A percentile compares a stretch with the other conserved stretches of the same genome.
phyloP scores from a whole-genome alignment of 768 basidiomycete species.

The Rossbeevera mucosa region DNA sequence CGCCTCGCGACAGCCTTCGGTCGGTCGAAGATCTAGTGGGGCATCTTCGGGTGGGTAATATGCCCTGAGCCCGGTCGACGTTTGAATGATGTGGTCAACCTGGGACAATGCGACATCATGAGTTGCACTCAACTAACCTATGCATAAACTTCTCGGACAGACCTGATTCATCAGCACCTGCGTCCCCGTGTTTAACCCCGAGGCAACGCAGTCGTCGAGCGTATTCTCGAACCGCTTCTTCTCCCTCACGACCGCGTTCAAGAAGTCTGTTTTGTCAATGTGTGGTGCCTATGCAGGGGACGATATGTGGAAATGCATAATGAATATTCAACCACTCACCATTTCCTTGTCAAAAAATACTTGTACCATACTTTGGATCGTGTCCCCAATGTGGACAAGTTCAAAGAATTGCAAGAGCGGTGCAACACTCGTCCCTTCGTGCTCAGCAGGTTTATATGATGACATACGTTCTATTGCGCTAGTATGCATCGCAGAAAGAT shows the following conservation, averaged over 20 bases:
- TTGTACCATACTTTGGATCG: constrained; percentile 95
- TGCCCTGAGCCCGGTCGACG: constrained; percentile 75
- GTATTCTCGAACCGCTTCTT: constrained; percentile 95
- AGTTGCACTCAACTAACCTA: not conserved
- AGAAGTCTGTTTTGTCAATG: constrained; percentile 90
- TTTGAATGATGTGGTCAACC: constrained; percentile 92
- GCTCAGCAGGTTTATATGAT: constrained; percentile 85
- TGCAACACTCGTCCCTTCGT: constrained; percentile 78
- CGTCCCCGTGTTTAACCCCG: constrained; percentile 90
- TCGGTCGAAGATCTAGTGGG: constrained; percentile 78
- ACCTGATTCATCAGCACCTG: constrained; percentile 95
- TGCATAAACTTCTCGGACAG: not conserved
- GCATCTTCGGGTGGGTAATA: constrained; percentile 86
- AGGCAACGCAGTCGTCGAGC: constrained; percentile 90
- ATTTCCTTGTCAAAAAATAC: constrained; percentile 98
- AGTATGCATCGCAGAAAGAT: not conserved
- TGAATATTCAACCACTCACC: constrained; percentile 38
- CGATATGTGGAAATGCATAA: not conserved
- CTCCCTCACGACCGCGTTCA: constrained; percentile 89
- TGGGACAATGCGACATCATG: constrained; percentile 27
- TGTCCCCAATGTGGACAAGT: constrained; percentile 94
- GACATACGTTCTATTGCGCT: constrained; percentile 90
- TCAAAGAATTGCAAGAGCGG: constrained; percentile 97
- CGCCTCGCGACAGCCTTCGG: constrained; percentile 83
- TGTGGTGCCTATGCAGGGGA: constrained; percentile 56